Conservation (phyloP, 1,139 yeast species). For the Arxiozyma slooffiae region DNA sequence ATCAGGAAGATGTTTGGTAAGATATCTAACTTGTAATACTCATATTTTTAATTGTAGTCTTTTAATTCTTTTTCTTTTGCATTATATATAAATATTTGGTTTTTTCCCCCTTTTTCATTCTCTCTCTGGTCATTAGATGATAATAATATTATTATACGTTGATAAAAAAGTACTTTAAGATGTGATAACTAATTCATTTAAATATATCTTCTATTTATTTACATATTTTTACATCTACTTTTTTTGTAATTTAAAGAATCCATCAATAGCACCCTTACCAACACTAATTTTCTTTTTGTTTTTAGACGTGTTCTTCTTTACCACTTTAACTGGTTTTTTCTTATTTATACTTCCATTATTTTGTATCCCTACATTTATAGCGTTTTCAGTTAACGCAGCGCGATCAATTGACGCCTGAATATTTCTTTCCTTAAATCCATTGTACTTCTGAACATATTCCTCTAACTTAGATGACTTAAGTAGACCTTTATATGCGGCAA, state of each 20-base stretch:
- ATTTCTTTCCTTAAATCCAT: slow-evolving; percentile 8
- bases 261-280: slow-evolving; percentile 57
- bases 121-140: neutral
- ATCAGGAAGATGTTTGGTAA: slow-evolving; percentile 96
- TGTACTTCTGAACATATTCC: slow-evolving; percentile 11
- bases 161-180: neutral
- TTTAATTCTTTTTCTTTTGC: neutral
- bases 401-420: slow-evolving; percentile 6
- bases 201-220: neutral
- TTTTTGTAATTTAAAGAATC: slow-evolving; percentile 39
- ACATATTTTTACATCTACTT: neutral
- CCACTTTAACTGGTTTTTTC: slow-evolving; percentile 13
- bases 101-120: no score
- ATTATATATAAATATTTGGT: neutral
- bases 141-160: neutral
- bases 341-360: slow-evolving; percentile 8
- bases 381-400: slow-evolving; percentile 22
- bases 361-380: slow-evolving; percentile 19
- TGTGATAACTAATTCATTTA: neutral
- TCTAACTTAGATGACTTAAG: slow-evolving; percentile 7
- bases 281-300: slow-evolving; percentile 38
- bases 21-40: neutral
- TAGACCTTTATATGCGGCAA: slow-evolving; percentile 15
- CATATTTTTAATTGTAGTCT: neutral
- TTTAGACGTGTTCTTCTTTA: slow-evolving; percentile 17